phyloP scores from a whole-genome alignment of 176 grass and related monocot species.

The Aegilops speltoides region DNA sequence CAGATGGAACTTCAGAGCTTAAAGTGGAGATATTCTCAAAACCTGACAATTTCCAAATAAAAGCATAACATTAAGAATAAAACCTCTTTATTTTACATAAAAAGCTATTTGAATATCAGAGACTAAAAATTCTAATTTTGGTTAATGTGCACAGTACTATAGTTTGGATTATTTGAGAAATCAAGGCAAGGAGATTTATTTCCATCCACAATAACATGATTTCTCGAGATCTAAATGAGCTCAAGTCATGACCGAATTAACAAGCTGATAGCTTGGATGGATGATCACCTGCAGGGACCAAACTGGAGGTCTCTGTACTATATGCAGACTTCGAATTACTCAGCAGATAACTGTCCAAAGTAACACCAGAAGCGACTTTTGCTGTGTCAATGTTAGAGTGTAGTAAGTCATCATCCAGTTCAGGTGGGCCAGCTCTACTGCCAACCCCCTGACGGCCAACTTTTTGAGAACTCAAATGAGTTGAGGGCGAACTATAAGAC shows the following conservation, averaged over 20 bases:
- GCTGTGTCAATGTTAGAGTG: constrained; percentile 29
- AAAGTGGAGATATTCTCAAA: constrained; percentile 30
- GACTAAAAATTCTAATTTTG: constrained; percentile 28
- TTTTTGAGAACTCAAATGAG: constrained; percentile 34
- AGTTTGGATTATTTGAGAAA: constrained; percentile 37
- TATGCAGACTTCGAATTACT: constrained; percentile 37
- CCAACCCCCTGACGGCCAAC: constrained; percentile 35
- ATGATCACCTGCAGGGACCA: constrained; percentile 38
- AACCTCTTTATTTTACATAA: background rate
- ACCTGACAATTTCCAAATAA: constrained; percentile 45
- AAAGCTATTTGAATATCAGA: constrained; percentile 32
- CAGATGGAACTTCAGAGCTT: constrained; percentile 42
- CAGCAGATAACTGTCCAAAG: constrained; percentile 30
- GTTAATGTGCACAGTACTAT: background rate
- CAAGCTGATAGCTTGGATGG: constrained; percentile 35
- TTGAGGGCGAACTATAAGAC: constrained; percentile 40
- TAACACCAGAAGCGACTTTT: constrained; percentile 25
- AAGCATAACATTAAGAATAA: background rate
- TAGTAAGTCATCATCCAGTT: constrained; percentile 37
- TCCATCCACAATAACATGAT: constrained; percentile 23
- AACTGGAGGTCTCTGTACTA: constrained; percentile 34
- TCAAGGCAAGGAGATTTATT: constrained; percentile 26
- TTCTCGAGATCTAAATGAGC: constrained; percentile 38
- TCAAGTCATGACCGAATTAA: constrained; percentile 48
- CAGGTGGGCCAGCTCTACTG: constrained; percentile 15